Evolutionary conservation across 768 basidiomycete genomes (phyloP), one percentile per base, ranked within the genome.

Genomic region (Termitomyces sp.): DNA sequence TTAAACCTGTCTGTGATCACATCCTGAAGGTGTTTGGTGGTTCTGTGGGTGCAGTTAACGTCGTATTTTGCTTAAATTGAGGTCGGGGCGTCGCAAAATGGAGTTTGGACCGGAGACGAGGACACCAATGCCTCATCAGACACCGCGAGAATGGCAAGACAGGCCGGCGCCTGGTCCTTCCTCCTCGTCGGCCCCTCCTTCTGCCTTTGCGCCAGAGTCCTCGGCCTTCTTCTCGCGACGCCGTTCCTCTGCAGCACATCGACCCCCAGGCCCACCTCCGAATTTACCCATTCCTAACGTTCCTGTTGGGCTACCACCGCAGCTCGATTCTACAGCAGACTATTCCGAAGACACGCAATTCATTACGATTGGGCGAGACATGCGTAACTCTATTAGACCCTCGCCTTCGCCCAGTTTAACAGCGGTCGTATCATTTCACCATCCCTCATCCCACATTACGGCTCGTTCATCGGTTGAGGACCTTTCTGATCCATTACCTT

Each of bases 191-290:
- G 63, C 73, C 35, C 59, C 69, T 31, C 64, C 69, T 47, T 63
- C 68, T 30, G 57, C 67, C 51, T 66, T 66, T 54, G 55, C 64
- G n/a, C 50, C 65, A n/a, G 57, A 64, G 9, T 60, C 67, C 21
- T 65, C 73, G 3, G 59, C 70, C 19, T 62, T 77, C 54, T 69
- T 73, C 51, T 78, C 80, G 59, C 83, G 87, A 54, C 84, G 89
- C 52, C 87, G 89, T 62, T 89, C 87, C 26, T 83, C 84, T 53
- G 84, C 80, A 55, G 79, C 82, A 12, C 78, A 82, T 26, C 81
- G 86, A 45, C 87, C 88, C 6, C 80, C 85, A 40, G 83, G 73
- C 3, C 89, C 89, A 19, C 89, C 89, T 43, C 89, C 89, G 21
- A 82, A 75, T 64, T 80, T 83, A 62, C 89, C 89, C 49, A 90